Base-by-base conservation (phyloP, 441 rosid genomes). In the Syzygium malaccense region DNA sequence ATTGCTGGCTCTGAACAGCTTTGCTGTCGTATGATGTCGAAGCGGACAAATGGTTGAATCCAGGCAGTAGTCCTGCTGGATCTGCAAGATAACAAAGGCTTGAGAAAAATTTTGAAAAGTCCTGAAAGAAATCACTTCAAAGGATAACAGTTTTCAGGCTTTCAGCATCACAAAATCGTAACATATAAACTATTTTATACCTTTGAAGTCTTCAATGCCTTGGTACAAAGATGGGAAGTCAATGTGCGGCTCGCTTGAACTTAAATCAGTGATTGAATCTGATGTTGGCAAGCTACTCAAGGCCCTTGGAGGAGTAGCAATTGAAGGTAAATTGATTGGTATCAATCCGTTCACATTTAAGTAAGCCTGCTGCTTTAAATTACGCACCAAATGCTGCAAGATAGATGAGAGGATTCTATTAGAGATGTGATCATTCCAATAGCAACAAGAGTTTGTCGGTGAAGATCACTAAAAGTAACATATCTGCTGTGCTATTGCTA, bases 351-450 rank as follows among this genome's bases (percentile, higher is more conserved):
- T 4, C 28, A 68, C 33, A 57, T 95, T 93, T 75, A 32, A 78
- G 85, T 95, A 94, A 58, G 99, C 99, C 56, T 89, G 92, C 26
- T 33, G 83, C 93, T 94, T 96, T 14, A 91, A 8, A 48, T 90
- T 88, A 87, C 94, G 92, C 2, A 95, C 91, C 71, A 92, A 12
- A 55, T 20, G 88, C 96, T 96, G 94, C 51, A 10, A 75, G 51
- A 41, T 41, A 75, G 51, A 75, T 41, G 83, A 12, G 83, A 17
- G 51, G 18, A 75, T 41, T 14, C 83, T 23, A 17, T 75, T 41
- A 75, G 83, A 75, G 83, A 23, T 41, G 51, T 75, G 51, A 6
- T 75, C 83, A 41, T 14, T 7, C 78, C 45, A 90, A 92, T 86
- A 18, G n/a, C 20, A 7, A 55, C 86, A 37, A 86, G 20, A 54